Conservation (phyloP, 73 alveolate species). For the Paramecium octaurelia region DNA sequence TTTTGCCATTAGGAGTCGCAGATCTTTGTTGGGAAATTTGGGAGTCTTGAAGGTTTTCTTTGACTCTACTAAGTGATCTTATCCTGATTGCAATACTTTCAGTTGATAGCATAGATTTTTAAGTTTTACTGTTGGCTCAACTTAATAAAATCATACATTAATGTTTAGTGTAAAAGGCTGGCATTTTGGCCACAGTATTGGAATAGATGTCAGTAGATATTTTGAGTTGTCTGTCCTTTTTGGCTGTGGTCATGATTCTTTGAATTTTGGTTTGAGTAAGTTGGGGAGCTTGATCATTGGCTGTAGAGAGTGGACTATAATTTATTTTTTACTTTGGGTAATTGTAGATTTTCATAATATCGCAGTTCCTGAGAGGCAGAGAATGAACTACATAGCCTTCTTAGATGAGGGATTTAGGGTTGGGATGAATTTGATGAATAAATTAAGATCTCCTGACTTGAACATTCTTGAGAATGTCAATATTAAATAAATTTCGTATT, state of each 20-base stretch:
- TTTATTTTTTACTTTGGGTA: neutral
- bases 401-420: neutral
- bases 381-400: neutral
- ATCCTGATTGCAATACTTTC: neutral
- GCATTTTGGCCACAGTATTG: neutral
- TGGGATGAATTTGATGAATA: neutral
- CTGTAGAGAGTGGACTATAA: neutral
- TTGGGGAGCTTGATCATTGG: neutral
- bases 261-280: neutral
- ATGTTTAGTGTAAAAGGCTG: neutral
- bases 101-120: neutral
- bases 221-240: neutral
- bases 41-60: neutral
- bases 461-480: neutral
- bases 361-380: neutral
- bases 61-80: neutral
- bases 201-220: neutral
- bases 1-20: neutral
- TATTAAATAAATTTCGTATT: neutral
- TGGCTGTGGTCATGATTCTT: neutral
- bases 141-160: conserved; percentile 16
- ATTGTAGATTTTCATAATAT: neutral
- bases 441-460: neutral
- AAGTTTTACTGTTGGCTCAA: neutral
- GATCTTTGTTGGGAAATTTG: neutral